Conservation (phyloP, 2,329 filamentous ascomycete genomes). For the Westerdykella sp. region DNA sequence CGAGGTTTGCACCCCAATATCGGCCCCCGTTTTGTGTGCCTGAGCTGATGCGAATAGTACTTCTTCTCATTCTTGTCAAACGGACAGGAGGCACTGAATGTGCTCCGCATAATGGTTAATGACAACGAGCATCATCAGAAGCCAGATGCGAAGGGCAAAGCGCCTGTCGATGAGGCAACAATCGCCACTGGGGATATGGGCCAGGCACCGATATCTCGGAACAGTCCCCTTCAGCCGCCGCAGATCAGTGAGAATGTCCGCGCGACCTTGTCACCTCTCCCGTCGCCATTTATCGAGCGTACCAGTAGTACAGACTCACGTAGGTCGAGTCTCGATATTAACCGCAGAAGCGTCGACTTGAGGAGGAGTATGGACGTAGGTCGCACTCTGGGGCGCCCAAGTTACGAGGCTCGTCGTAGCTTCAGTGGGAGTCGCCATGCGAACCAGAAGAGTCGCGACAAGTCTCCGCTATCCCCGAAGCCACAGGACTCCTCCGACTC, state of each 20-base stretch:
- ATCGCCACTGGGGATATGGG: neutral
- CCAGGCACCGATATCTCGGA: constrained; percentile 7
- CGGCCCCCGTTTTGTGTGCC: neutral
- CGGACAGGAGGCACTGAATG: constrained; percentile 73
- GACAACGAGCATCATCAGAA: constrained; percentile 47
- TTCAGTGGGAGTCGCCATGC: constrained; percentile 54
- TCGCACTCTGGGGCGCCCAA: constrained; percentile 49
- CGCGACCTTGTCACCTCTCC: constrained; percentile 41
- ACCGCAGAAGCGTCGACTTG: constrained; percentile 36
- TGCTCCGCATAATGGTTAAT: constrained; percentile 67
- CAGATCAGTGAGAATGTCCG: constrained; percentile 37
- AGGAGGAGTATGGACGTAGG: constrained; percentile 35
- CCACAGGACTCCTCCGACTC: constrained; percentile 66
- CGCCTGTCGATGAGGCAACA: neutral
- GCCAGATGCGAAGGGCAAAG: constrained; percentile 12
- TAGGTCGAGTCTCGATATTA: constrained; percentile 36
- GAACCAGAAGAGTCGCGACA: constrained; percentile 48
- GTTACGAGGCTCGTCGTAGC: constrained; percentile 47
- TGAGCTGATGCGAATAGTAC: constrained; percentile 52
- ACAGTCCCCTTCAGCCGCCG: constrained; percentile 17
- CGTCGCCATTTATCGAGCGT: constrained; percentile 25
- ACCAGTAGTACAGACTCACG: constrained; percentile 39
- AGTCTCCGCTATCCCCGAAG: constrained; percentile 45
- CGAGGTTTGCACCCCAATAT: constrained; percentile 55
- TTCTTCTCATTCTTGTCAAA: constrained; percentile 94